A percentile compares a stretch with the other conserved stretches of the same genome.
These are phyloP conservation scores for Colletotrichum lentis DNA, from an alignment of 2,329 filamentous ascomycete genomes.

Conservation along the genomic window DNA sequence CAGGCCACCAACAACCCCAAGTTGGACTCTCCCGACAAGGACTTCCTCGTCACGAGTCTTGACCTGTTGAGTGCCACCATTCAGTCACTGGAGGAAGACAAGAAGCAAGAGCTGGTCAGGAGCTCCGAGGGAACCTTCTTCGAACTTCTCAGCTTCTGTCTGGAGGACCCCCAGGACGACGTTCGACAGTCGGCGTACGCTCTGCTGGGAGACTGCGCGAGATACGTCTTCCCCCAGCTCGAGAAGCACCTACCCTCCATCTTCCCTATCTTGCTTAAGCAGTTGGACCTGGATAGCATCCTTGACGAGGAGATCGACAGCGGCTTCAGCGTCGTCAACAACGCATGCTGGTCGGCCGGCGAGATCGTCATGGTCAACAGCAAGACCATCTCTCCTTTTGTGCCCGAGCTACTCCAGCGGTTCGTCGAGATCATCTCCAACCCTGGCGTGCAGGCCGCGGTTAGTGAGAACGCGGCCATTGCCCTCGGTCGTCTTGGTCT, in stretches of 20 bases:
- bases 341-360: conserved; percentile 95
- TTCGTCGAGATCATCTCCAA: conserved; percentile 86
- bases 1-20: conserved; percentile 72
- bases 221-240: conserved; percentile 86
- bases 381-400: conserved; percentile 77
- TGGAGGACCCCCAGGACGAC: conserved; percentile 90
- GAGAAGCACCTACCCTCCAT: conserved; percentile 76
- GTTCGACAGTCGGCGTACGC: conserved; percentile 97
- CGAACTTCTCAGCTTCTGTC: conserved; percentile 87
- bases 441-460: conserved; percentile 82
- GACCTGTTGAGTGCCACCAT: conserved; percentile 93
- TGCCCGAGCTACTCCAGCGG: conserved; percentile 78
- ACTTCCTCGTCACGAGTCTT: conserved; percentile 94
- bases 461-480: conserved; percentile 94
- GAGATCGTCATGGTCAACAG: conserved; percentile 87
- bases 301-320: conserved; percentile 83
- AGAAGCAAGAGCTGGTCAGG: conserved; percentile 79
- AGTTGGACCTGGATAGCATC: conserved; percentile 82
- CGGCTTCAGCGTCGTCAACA: conserved; percentile 93
- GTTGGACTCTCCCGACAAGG: conserved; percentile 87
- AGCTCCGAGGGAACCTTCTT: conserved; percentile 85
- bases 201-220: conserved; percentile 91
- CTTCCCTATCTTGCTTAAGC: conserved; percentile 82
- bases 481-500: conserved; percentile 88
- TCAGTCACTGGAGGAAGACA: conserved; percentile 79